These are phyloP conservation scores for Pythium diclinum DNA, from an alignment of 352 stramenopile genomes.

Conservation along the genomic window DNA sequence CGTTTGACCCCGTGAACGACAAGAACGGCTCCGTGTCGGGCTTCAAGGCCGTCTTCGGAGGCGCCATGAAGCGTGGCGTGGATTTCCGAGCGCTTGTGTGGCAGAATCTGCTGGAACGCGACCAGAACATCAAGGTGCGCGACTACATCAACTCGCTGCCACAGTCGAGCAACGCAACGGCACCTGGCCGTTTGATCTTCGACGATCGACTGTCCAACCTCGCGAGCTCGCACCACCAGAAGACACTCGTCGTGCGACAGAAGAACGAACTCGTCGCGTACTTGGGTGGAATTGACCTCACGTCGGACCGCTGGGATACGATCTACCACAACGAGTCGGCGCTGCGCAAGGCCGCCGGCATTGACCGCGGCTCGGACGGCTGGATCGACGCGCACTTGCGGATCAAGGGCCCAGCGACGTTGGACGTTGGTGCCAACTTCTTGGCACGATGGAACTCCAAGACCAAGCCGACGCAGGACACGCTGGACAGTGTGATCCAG, in stretches of 20 bases:
- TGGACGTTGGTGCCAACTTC: constrained; percentile 60
- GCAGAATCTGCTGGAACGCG: constrained; percentile 56
- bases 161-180: constrained; percentile 16
- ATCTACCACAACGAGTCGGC: constrained; percentile 45
- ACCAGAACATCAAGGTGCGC: constrained; percentile 53
- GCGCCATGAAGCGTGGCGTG: constrained; percentile 27
- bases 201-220: constrained; percentile 39
- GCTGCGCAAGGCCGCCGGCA: constrained; percentile 31
- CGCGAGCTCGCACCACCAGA: constrained; percentile 48
- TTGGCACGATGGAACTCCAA: constrained; percentile 54
- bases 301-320: constrained; percentile 62
- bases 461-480: constrained; percentile 29
- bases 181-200: constrained; percentile 36
- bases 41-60: constrained; percentile 34
- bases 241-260: constrained; percentile 34
- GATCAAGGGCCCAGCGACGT: constrained; percentile 40
- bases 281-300: constrained; percentile 55
- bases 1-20: constrained; percentile 39
- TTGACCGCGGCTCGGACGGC: constrained; percentile 35
- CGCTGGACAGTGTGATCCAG: constrained; percentile 36
- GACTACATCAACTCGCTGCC: constrained; percentile 43
- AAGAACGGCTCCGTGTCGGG: constrained; percentile 20
- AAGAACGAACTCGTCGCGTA: constrained; percentile 39
- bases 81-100: constrained; percentile 59
- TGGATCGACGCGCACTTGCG: constrained; percentile 53